Base-by-base conservation (phyloP, 2,329 filamentous ascomycete species). In the Calonectria pseudoreteaudii region DNA sequence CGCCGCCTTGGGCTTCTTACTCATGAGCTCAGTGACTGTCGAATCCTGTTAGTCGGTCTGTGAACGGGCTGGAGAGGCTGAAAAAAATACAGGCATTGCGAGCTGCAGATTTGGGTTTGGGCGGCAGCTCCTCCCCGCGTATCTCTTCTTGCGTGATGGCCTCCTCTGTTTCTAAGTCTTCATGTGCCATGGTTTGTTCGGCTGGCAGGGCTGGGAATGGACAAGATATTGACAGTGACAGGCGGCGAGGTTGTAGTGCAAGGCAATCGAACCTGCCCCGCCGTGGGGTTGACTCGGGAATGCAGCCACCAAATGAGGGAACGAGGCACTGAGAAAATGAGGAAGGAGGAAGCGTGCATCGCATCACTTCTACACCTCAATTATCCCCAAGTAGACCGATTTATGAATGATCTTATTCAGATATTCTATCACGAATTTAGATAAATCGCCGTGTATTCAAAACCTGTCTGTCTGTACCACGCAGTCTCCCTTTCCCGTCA, bases 131-230 rank as follows among this genome's bases (percentile, higher is more conserved):
- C 66, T 81, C 81, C 26, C 82, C 82, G 41, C 81, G 77, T 2
- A 87, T 85, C 73, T 89, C 87, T 34, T 87, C 84, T 62, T 82
- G 78, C 0, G 84, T 86, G 69, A 86, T 85, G 56, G 85, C 86
- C 77, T 88, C 86, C 70, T 87, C 83, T 0, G 81, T 75, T 18
- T 81, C 81, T 4, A 81, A 80, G 16, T 81, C 77, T 52, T 69
- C 47, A 31, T 71, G 74, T 16, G 79, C 68, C 82, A 84, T 84
- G 30, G 38, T 58, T 4, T 66, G 9, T 49, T 66, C 41, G 28
- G 13, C 28, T 60, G 38, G 20, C n/a, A 47, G 41, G n/a, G 60
- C 49, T 34, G 38, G 11, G 41, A 50, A 66, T 67, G 70, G 20
- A 71, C 23, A 36, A 41, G 41, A 66, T 41, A n/a, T 16, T 28